These are phyloP conservation scores for Moricandia arvensis DNA, from an alignment of 345 rosid genomes.

Conservation along the genomic window DNA sequence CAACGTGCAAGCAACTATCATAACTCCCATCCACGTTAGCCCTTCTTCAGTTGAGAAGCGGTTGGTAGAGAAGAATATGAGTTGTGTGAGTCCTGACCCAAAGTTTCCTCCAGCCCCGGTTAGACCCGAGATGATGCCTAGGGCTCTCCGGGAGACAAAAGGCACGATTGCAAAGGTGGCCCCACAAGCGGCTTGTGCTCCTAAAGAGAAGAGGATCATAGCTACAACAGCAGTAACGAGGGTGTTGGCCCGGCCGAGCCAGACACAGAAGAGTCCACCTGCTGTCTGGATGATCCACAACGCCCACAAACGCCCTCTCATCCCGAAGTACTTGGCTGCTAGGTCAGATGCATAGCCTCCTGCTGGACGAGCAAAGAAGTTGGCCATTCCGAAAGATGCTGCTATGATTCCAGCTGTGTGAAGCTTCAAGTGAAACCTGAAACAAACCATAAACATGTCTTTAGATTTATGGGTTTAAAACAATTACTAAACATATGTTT, in stretches of 20 bases:
- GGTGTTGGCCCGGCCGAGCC: slow-evolving; percentile 45
- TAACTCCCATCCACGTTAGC: slow-evolving; percentile 51
- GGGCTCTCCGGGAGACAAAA: slow-evolving; percentile 53
- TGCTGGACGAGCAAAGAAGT: slow-evolving; percentile 50
- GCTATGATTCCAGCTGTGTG: slow-evolving; percentile 55
- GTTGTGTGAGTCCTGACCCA: slow-evolving; percentile 58
- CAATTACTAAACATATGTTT: no score
- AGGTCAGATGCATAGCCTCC: slow-evolving; percentile 51
- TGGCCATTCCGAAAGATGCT: slow-evolving; percentile 61
- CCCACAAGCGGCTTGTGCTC: slow-evolving; percentile 61
- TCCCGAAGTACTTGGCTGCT: slow-evolving; percentile 45
- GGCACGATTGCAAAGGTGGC: slow-evolving; percentile 59
- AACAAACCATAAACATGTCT: neutral
- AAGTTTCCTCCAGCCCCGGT: slow-evolving; percentile 62
- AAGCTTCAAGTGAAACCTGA: slow-evolving; percentile 45
- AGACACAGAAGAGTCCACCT: slow-evolving; percentile 56
- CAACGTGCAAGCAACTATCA: slow-evolving; percentile 54
- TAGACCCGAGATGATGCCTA: slow-evolving; percentile 50
- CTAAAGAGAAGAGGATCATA: slow-evolving; percentile 57
- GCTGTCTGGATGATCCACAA: slow-evolving; percentile 55
- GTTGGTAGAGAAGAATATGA: slow-evolving; percentile 45
- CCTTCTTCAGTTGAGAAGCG: slow-evolving; percentile 40
- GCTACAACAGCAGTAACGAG: slow-evolving; percentile 39
- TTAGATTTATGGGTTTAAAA: no score
- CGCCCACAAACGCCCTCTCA: slow-evolving; percentile 59